Evolutionary conservation across 1,284 basidiomycete species (phyloP).

Genomic region (Sanghuangporus sanghuang): DNA sequence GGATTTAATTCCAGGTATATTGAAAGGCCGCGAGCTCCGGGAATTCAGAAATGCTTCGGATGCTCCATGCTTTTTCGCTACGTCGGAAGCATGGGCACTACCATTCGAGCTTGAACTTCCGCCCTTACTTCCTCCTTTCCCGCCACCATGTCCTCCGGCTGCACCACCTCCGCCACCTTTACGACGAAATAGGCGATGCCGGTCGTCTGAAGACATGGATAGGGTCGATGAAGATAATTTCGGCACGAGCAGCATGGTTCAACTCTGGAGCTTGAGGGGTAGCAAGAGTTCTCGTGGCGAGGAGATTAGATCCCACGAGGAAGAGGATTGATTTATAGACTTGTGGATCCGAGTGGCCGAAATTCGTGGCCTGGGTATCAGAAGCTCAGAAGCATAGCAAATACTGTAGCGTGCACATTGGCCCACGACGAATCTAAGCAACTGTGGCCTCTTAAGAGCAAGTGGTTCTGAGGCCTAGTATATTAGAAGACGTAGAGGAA

Average conservation of each 20-base stretch:
- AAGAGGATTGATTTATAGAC: too few species aligned
- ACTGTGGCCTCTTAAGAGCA: too few species aligned
- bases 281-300: neutral
- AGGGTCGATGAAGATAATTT: neutral
- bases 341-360: too few species aligned
- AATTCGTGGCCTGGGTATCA: too few species aligned
- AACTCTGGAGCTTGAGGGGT: neutral
- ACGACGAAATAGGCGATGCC: neutral
- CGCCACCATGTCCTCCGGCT: neutral
- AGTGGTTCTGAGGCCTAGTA: too few species aligned
- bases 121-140: neutral
- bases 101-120: neutral
- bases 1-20: neutral
- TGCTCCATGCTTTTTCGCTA: neutral
- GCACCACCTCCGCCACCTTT: constrained; percentile 3
- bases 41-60: neutral
- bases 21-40: neutral
- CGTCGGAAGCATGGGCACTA: neutral
- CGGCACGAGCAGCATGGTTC: neutral
- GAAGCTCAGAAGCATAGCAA: too few species aligned
- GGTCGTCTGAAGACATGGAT: neutral
- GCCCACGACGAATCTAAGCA: too few species aligned
- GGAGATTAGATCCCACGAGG: too few species aligned
- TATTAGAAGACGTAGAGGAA: too few species aligned
- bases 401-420: too few species aligned